A percentile compares a stretch with the other conserved stretches of the same genome.
phyloP scores from a whole-genome alignment of 495 filamentous ascomycete genomes.

The Melanomma pulvis-pyrius region DNA sequence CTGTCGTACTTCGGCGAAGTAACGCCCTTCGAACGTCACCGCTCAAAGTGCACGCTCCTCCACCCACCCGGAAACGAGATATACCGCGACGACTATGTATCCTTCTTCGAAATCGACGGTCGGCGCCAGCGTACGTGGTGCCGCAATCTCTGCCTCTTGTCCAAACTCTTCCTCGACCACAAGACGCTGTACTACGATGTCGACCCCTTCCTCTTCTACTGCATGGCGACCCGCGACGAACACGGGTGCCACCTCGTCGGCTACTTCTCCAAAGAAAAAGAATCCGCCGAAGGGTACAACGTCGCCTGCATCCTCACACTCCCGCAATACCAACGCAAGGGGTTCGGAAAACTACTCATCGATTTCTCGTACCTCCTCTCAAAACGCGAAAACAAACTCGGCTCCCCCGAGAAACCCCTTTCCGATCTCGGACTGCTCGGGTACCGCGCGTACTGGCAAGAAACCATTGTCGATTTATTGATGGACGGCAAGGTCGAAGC shows the following conservation, averaged over 20 bases:
- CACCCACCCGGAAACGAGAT: constrained; percentile 98
- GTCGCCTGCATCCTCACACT: constrained; percentile 96
- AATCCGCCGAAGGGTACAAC: constrained; percentile 94
- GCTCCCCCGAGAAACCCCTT: constrained; percentile 93
- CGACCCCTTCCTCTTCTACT: constrained; percentile 97
- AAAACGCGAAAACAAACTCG: constrained; percentile 90
- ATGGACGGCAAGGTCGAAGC: constrained; percentile 66
- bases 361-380: constrained; percentile 97
- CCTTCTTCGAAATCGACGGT: constrained; percentile 97
- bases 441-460: constrained; percentile 96
- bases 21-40: constrained; percentile 80
- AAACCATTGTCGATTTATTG: constrained; percentile 84
- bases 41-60: constrained; percentile 84
- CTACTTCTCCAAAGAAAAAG: constrained; percentile 98
- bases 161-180: constrained; percentile 96
- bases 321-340: constrained; percentile 92
- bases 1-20: constrained; percentile 82
- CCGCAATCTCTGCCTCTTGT: constrained; percentile 89
- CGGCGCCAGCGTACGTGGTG: constrained; percentile 95
- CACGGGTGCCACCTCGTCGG: constrained; percentile 91
- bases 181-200: constrained; percentile 99
- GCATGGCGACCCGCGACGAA: constrained; percentile 86
- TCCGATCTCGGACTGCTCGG: constrained; percentile 89
- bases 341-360: constrained; percentile 89
- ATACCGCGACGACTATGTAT: constrained; percentile 90